Evolutionary conservation across 1,284 basidiomycete species (phyloP).

Genomic region (Boletellus deceptivus): DNA sequence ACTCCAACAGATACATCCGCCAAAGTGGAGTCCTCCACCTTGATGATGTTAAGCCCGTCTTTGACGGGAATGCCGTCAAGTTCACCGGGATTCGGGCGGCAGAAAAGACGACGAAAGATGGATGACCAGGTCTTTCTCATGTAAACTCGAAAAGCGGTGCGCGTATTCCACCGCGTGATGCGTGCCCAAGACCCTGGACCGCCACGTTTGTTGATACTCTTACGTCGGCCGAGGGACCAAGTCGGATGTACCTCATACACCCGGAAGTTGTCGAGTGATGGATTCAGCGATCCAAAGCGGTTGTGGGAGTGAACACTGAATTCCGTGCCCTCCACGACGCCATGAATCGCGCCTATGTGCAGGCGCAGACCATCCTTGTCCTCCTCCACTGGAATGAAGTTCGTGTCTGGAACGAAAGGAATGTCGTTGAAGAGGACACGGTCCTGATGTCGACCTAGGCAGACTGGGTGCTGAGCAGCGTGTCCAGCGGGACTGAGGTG

Average conservation of each 20-base stretch:
- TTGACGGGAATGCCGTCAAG: conserved; percentile 27
- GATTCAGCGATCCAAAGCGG: conserved; percentile 52
- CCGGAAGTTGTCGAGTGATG: conserved; percentile 46
- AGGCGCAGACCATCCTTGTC: conserved; percentile 44
- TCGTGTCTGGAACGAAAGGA: conserved; percentile 50
- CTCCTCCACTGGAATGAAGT: conserved; percentile 44
- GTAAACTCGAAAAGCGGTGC: conserved; percentile 46
- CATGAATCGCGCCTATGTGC: conserved; percentile 57
- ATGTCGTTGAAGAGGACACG: conserved; percentile 54
- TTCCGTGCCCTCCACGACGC: conserved; percentile 57
- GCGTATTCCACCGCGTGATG: conserved; percentile 55
- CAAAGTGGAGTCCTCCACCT: conserved; percentile 34
- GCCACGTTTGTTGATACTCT: conserved; percentile 33
- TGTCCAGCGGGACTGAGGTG: conserved; percentile 36
- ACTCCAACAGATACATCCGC: conserved; percentile 44
- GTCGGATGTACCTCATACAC: conserved; percentile 54
- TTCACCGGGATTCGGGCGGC: conserved; percentile 28
- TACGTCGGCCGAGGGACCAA: conserved; percentile 52
- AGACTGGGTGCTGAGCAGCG: conserved; percentile 47
- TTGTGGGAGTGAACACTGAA: conserved; percentile 62
- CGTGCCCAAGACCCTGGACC: conserved; percentile 51
- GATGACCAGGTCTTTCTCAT: conserved; percentile 39
- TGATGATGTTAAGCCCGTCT: conserved; percentile 36
- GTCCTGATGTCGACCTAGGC: conserved; percentile 46
- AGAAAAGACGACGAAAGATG: conserved; percentile 39